Conservation (phyloP, 441 rosid genomes). For the Aquilaria agallochum region DNA sequence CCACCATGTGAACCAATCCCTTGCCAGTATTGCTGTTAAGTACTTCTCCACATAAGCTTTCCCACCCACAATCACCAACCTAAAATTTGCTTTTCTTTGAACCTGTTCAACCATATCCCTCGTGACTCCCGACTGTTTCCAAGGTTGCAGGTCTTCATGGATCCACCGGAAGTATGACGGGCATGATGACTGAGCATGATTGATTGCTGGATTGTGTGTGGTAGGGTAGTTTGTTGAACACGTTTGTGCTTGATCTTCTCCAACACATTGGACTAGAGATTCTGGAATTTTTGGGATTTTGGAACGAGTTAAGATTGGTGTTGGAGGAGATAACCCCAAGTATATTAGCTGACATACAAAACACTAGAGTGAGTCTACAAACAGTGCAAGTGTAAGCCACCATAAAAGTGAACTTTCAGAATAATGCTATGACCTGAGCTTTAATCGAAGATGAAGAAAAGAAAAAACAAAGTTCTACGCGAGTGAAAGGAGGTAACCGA, state of each 20-base stretch:
- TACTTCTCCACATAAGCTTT: slow-evolving; percentile 43
- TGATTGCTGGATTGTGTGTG: slow-evolving; percentile 1
- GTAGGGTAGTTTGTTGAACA: slow-evolving; percentile 21
- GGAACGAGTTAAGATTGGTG: neutral
- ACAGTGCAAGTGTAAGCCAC: neutral
- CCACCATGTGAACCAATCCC: slow-evolving; percentile 50
- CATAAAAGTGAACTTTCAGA: too few relatives aligned
- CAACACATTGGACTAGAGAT: slow-evolving; percentile 21
- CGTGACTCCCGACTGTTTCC: slow-evolving; percentile 44
- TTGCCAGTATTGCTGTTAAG: slow-evolving; percentile 33
- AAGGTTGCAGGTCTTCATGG: slow-evolving; percentile 55
- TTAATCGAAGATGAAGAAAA: neutral
- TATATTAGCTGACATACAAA: slow-evolving; percentile 11
- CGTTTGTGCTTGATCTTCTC: slow-evolving; percentile 1
- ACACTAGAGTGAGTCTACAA: neutral
- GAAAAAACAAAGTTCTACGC: neutral
- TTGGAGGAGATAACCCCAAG: slow-evolving; percentile 9
- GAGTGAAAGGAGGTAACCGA: slow-evolving; percentile 1
- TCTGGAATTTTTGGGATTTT: slow-evolving; percentile 4
- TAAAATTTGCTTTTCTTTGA: slow-evolving; percentile 36
- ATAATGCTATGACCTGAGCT: too few relatives aligned
- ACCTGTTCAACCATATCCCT: slow-evolving; percentile 39
- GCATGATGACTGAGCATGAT: slow-evolving; percentile 19
- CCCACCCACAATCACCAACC: slow-evolving; percentile 40
- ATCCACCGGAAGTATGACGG: slow-evolving; percentile 58